Conservation (phyloP, 2,329 filamentous ascomycete genomes). For the Boeremia exigua region DNA sequence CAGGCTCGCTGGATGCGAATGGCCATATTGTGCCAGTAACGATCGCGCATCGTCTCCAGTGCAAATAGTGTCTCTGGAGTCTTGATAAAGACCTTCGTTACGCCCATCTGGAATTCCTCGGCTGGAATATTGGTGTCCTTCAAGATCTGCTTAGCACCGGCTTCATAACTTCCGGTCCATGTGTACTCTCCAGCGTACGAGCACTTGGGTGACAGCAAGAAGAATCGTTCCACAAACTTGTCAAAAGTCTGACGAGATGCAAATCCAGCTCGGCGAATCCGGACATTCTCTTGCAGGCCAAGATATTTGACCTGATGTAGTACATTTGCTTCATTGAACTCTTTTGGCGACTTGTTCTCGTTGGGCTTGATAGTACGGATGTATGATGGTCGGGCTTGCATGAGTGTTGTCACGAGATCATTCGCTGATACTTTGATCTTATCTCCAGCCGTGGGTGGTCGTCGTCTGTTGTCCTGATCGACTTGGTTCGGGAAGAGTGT, state of each 20-base stretch:
- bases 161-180: slow-evolving; percentile 87
- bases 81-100: slow-evolving; percentile 97
- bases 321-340: slow-evolving; percentile 91
- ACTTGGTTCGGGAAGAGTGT: slow-evolving; percentile 90
- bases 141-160: slow-evolving; percentile 88
- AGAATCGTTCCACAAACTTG: slow-evolving; percentile 98
- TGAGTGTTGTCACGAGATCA: slow-evolving; percentile 89
- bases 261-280: slow-evolving; percentile 94
- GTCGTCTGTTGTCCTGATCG: slow-evolving; percentile 92
- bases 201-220: slow-evolving; percentile 89
- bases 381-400: slow-evolving; percentile 97
- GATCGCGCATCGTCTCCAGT: slow-evolving; percentile 94
- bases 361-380: slow-evolving; percentile 99
- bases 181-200: slow-evolving; percentile 98
- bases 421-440: slow-evolving; percentile 96
- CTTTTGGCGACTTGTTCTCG: slow-evolving; percentile 94
- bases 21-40: slow-evolving; percentile 99
- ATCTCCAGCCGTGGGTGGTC: slow-evolving; percentile 92
- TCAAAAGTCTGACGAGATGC: slow-evolving; percentile 97
- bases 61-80: slow-evolving; percentile 96
- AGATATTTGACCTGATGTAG: slow-evolving; percentile 99
- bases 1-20: slow-evolving; percentile 96
- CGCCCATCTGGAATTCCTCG: slow-evolving; percentile 97
- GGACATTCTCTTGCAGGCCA: slow-evolving; percentile 98
- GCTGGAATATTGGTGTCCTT: slow-evolving; percentile 94